These are phyloP conservation scores for Candida endomychidarum DNA, from an alignment of 805 yeast species.

Conservation along the genomic window DNA sequence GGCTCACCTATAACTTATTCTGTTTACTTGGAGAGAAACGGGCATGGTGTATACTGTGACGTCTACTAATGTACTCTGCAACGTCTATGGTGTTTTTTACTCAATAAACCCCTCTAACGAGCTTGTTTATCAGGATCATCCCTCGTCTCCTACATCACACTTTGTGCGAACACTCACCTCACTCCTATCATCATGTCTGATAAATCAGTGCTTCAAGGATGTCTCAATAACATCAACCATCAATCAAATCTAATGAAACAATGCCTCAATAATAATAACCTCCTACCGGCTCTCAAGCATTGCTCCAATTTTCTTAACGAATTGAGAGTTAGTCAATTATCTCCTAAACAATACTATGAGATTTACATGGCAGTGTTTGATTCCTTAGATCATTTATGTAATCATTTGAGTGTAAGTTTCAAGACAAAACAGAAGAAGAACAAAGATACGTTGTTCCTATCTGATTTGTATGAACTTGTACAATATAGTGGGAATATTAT, in stretches of 20 bases:
- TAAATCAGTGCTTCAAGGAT: slow-evolving; percentile 21
- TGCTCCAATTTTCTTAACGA: slow-evolving; percentile 81
- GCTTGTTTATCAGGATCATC: too few relatives aligned
- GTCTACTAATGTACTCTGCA: too few relatives aligned
- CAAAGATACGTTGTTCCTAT: slow-evolving; percentile 43
- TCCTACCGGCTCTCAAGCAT: slow-evolving; percentile 87
- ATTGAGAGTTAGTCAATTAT: slow-evolving; percentile 67
- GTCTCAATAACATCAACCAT: slow-evolving; percentile 52
- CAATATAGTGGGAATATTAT: slow-evolving; percentile 93
- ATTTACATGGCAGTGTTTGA: slow-evolving; percentile 82
- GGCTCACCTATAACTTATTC: too few relatives aligned
- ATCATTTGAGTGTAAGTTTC: slow-evolving; percentile 65
- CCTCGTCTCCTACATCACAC: neutral
- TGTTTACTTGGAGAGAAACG: too few relatives aligned
- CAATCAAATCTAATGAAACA: slow-evolving; percentile 77
- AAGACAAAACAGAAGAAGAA: slow-evolving; percentile 55
- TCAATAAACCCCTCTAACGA: too few relatives aligned
- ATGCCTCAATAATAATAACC: slow-evolving; percentile 60
- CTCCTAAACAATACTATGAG: slow-evolving; percentile 94
- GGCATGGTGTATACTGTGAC: too few relatives aligned
- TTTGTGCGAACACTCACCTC: neutral
- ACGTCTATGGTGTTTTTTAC: too few relatives aligned
- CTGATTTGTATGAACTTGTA: slow-evolving; percentile 90
- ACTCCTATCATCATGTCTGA: slow-evolving; percentile 4
- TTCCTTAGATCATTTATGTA: slow-evolving; percentile 67